phyloP scores from a whole-genome alignment of 2,329 filamentous ascomycete genomes.

The Aspergillus neoniger region DNA sequence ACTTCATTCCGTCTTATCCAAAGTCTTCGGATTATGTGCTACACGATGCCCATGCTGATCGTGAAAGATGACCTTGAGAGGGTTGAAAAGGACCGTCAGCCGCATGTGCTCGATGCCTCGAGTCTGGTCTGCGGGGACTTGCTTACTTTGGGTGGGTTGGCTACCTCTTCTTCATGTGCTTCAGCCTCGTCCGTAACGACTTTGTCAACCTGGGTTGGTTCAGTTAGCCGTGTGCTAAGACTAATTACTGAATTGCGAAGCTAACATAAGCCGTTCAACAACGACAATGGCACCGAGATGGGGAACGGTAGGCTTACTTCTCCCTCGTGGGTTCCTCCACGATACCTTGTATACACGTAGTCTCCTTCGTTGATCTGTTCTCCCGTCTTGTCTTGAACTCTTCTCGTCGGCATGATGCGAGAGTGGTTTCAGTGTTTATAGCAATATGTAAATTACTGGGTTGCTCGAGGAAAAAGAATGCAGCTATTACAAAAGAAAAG shows the following conservation, averaged over 20 bases:
- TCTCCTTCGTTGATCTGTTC: constrained; percentile 26
- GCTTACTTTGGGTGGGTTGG: constrained; percentile 28
- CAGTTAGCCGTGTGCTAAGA: not conserved
- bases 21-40: constrained; percentile 27
- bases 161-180: constrained; percentile 26
- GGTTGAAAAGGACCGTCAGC: not conserved
- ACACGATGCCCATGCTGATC: constrained; percentile 33
- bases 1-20: constrained; percentile 20
- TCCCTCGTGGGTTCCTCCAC: constrained; percentile 27
- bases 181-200: constrained; percentile 27
- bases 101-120: not conserved
- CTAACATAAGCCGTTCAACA: too few relatives aligned
- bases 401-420: constrained; percentile 21
- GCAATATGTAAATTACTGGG: too few relatives aligned
- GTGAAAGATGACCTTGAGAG: constrained; percentile 25
- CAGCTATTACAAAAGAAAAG: too few relatives aligned
- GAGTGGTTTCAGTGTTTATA: too few relatives aligned
- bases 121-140: not conserved
- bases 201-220: constrained; percentile 20
- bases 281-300: not conserved
- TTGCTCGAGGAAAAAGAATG: too few relatives aligned
- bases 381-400: constrained; percentile 26
- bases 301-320: constrained; percentile 18
- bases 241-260: too few relatives aligned
- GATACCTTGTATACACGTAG: constrained; percentile 25